Conservation (phyloP, 352 stramenopile genomes). For the Globisporangium iwayamae region DNA sequence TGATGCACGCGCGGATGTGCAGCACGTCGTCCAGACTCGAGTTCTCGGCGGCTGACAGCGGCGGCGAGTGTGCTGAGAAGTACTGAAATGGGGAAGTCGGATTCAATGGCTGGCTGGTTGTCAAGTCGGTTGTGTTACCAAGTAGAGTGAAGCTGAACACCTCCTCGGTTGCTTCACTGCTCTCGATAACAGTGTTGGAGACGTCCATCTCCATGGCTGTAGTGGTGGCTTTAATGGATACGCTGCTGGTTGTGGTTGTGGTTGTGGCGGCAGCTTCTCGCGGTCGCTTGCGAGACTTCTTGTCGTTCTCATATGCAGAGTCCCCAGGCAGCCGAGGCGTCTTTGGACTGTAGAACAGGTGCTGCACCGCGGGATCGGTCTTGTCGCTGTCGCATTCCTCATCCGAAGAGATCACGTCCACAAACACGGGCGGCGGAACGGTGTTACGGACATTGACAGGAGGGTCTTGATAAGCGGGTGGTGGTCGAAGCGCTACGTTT, state of each 20-base stretch:
- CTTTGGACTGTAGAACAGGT: slow-evolving; percentile 79
- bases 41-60: slow-evolving; percentile 17
- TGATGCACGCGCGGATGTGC: slow-evolving; percentile 69
- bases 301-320: background rate
- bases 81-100: slow-evolving; percentile 46
- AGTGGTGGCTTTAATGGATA: background rate
- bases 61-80: slow-evolving; percentile 28
- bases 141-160: slow-evolving; percentile 19
- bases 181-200: background rate
- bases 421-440: slow-evolving; percentile 34
- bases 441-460: slow-evolving; percentile 1
- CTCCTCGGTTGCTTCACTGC: background rate
- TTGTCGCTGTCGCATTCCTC: slow-evolving; percentile 59
- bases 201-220: background rate
- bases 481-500: background rate
- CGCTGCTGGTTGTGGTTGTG: background rate
- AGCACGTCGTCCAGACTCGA: slow-evolving; percentile 27
- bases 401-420: slow-evolving; percentile 56
- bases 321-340: slow-evolving; percentile 28
- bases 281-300: slow-evolving; percentile 28
- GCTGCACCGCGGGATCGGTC: slow-evolving; percentile 69
- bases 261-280: slow-evolving; percentile 17
- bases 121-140: background rate
- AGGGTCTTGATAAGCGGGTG: background rate
- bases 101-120: slow-evolving; percentile 12